phyloP scores from a whole-genome alignment of 2,329 filamentous ascomycete genomes.

The Stemphylium vesicarium region DNA sequence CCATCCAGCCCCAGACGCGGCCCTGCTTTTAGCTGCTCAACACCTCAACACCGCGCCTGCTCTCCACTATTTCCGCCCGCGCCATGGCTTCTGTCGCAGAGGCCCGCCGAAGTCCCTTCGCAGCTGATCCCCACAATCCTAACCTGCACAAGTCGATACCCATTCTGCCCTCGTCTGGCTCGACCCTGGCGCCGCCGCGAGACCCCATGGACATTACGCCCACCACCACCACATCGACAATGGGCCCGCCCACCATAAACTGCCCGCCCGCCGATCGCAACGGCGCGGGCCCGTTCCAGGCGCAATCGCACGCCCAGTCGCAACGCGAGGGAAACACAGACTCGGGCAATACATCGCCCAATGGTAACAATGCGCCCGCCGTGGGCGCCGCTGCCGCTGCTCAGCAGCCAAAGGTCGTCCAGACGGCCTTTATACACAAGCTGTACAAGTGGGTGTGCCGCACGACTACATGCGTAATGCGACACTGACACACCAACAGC shows the following conservation, averaged over 20 bases:
- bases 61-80: slow-evolving; percentile 14
- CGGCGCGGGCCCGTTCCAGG: slow-evolving; percentile 17
- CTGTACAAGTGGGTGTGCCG: slow-evolving; percentile 81
- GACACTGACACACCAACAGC: slow-evolving; percentile 59
- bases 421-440: slow-evolving; percentile 99
- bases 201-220: slow-evolving; percentile 63
- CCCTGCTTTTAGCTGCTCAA: slow-evolving; percentile 20
- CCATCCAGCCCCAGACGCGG: not conserved
- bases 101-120: slow-evolving; percentile 55
- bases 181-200: slow-evolving; percentile 52
- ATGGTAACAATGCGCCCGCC: slow-evolving; percentile 52
- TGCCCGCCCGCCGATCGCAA: slow-evolving; percentile 58
- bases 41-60: slow-evolving; percentile 18
- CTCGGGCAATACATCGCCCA: slow-evolving; percentile 38
- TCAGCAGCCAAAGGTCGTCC: slow-evolving; percentile 95
- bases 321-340: slow-evolving; percentile 37
- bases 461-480: slow-evolving; percentile 8
- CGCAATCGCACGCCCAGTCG: slow-evolving; percentile 22
- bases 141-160: slow-evolving; percentile 59
- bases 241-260: slow-evolving; percentile 57
- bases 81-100: slow-evolving; percentile 55
- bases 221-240: slow-evolving; percentile 48
- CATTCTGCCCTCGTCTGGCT: slow-evolving; percentile 57
- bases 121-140: slow-evolving; percentile 49
- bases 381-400: slow-evolving; percentile 72